phyloP scores from a whole-genome alignment of 441 rosid genomes.

The Brassica hybrid region DNA sequence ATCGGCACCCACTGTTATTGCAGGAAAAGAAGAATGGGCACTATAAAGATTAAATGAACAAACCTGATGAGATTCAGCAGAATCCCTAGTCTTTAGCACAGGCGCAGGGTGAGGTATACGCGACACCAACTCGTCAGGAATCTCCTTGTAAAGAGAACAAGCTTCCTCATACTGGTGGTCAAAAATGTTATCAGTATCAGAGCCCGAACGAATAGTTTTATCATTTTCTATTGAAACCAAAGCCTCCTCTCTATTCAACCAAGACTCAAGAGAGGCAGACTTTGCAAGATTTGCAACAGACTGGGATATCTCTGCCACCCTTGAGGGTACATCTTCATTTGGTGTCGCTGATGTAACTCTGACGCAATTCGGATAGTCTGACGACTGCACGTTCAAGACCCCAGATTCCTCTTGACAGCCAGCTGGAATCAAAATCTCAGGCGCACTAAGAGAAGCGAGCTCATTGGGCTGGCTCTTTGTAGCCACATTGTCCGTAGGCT shows the following conservation, averaged over 20 bases:
- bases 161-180: slow-evolving; percentile 38
- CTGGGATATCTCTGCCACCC: slow-evolving; percentile 39
- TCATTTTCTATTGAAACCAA: slow-evolving; percentile 34
- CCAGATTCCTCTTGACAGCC: slow-evolving; percentile 34
- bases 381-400: slow-evolving; percentile 26
- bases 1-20: slow-evolving; percentile 8
- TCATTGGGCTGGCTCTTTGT: slow-evolving; percentile 32
- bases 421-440: slow-evolving; percentile 37
- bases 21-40: slow-evolving; percentile 20
- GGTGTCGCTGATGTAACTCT: slow-evolving; percentile 36
- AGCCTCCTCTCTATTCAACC: slow-evolving; percentile 39
- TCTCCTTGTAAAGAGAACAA: slow-evolving; percentile 35
- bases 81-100: slow-evolving; percentile 34
- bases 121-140: slow-evolving; percentile 31
- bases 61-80: slow-evolving; percentile 46
- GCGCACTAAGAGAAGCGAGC: slow-evolving; percentile 19
- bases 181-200: slow-evolving; percentile 28
- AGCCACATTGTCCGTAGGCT: slow-evolving; percentile 28
- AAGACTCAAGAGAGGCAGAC: slow-evolving; percentile 30
- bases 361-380: slow-evolving; percentile 30
- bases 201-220: slow-evolving; percentile 15
- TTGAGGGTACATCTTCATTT: slow-evolving; percentile 40
- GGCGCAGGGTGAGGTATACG: slow-evolving; percentile 39
- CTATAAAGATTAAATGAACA: slow-evolving; percentile 22
- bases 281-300: slow-evolving; percentile 31